Evolutionary conservation across 192 early-diverging fungal species (phyloP), one percentile per base, ranked within the genome.

Genomic region (Funneliformis mosseae): DNA sequence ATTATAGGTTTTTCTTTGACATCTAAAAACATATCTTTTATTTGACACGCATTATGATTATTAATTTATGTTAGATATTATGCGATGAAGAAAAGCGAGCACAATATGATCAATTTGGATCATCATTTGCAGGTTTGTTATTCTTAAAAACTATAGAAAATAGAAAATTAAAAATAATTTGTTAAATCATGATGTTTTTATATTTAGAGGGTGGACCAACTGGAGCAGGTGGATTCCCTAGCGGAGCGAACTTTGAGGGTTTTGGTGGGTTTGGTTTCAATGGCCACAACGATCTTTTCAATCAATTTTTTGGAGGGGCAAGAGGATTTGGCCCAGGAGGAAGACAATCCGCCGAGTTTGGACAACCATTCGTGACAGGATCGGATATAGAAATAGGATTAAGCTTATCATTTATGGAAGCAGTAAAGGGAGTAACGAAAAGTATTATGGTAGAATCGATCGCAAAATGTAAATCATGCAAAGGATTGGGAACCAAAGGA

Each of bases 61-160:
- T 66, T 66, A 9, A 27, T 27, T 33, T n/a, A 27, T 33, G 27
- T 28, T 78, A 92, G 88, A 94, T 97, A 75, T 85, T 99, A 6
- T 96, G 95, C 0, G 97, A 99, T 76, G 96, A 96, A 63, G 83
- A 90, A 80, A 99, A 99, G 86, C 92, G 96, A 66, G 89, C 92
- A 4, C 89, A 93, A 48, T 99, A 97, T 76, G 97, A 99, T 87
- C 92, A 95, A 86, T 96, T 94, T 85, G 98, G 98, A 16, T 92
- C 81, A n/a, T 33, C 66, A 14, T 79, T 71, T 71, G n/a, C 66
- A 60, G 78, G 78, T 79, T 43, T 59, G 18, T 18, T 38, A 23
- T n/a, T 66, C 4, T 42, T 28, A 4, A 33, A 78, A 39, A 12
- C 23, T 46, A 16, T 25, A n/a, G 12, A 42, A 11, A 28, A 50